Evolutionary conservation across 768 basidiomycete species (phyloP).

Genomic region (Hygrocybe punicea): DNA sequence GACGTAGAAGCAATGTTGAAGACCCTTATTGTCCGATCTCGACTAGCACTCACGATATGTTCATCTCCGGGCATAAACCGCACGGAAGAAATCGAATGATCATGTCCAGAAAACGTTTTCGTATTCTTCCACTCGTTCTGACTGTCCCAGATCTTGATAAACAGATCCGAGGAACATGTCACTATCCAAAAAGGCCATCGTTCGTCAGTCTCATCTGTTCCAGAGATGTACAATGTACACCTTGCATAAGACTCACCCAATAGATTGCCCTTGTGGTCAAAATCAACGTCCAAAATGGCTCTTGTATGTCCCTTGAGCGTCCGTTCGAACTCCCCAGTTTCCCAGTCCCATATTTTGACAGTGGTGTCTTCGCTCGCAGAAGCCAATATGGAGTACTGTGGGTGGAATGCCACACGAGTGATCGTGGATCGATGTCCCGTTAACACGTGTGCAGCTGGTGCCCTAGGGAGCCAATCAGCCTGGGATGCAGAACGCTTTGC

Average conservation of each 20-base stretch:
- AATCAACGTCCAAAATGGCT: slow-evolving; percentile 82
- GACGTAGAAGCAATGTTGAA: slow-evolving; percentile 87
- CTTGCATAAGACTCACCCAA: slow-evolving; percentile 53
- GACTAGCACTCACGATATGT: slow-evolving; percentile 78
- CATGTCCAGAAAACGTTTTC: slow-evolving; percentile 85
- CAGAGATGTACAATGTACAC: background rate
- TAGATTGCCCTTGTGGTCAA: slow-evolving; percentile 78
- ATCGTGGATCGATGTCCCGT: slow-evolving; percentile 74
- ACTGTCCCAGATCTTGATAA: slow-evolving; percentile 90
- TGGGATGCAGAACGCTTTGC: slow-evolving; percentile 58
- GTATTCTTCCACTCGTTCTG: slow-evolving; percentile 87
- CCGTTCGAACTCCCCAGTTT: slow-evolving; percentile 88
- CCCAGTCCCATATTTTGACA: slow-evolving; percentile 96
- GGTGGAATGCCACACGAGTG: slow-evolving; percentile 82
- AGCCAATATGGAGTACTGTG: slow-evolving; percentile 75
- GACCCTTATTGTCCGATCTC: slow-evolving; percentile 81
- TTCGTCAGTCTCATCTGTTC: background rate
- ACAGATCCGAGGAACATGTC: slow-evolving; percentile 76
- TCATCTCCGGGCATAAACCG: slow-evolving; percentile 84
- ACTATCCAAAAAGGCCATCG: slow-evolving; percentile 38
- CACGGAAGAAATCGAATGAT: slow-evolving; percentile 85
- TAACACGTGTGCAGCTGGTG: slow-evolving; percentile 75
- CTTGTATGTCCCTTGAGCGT: slow-evolving; percentile 92
- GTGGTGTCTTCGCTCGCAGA: slow-evolving; percentile 87
- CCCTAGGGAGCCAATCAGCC: slow-evolving; percentile 84